Conservation (phyloP, 208 protist genomes). For the Entamoeba nuttalli region DNA sequence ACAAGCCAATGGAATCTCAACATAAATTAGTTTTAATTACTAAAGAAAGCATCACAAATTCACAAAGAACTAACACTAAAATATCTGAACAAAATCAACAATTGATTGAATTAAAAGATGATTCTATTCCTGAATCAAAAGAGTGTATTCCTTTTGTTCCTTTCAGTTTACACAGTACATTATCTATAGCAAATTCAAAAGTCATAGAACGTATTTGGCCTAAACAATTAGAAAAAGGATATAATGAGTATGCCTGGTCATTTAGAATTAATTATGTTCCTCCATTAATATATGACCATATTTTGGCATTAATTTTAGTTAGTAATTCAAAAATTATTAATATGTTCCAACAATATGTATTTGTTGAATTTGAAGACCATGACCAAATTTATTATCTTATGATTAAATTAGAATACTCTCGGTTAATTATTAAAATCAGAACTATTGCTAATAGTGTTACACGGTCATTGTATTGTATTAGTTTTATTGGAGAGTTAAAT, state of each 20-base stretch:
- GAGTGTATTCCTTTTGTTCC: neutral
- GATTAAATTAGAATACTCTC: neutral
- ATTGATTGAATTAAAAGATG: neutral
- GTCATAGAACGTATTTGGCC: neutral
- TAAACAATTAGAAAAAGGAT: neutral
- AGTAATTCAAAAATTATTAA: neutral
- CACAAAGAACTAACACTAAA: neutral
- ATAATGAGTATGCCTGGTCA: neutral
- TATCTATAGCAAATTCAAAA: neutral
- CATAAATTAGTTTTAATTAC: neutral
- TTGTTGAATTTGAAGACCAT: neutral
- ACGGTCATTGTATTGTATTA: neutral
- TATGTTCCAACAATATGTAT: neutral
- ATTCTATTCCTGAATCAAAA: neutral
- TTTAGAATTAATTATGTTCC: neutral
- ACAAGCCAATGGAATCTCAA: too few species aligned
- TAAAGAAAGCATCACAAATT: neutral
- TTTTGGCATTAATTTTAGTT: neutral
- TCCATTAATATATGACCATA: neutral
- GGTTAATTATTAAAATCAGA: neutral
- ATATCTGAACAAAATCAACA: neutral
- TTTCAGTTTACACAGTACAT: neutral
- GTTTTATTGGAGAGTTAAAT: neutral
- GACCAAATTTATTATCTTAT: neutral
- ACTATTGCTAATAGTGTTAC: neutral